A percentile compares a stretch with the other conserved stretches of the same genome.
phyloP scores from a whole-genome alignment of 345 rosid species.

The Brassica juncea region DNA sequence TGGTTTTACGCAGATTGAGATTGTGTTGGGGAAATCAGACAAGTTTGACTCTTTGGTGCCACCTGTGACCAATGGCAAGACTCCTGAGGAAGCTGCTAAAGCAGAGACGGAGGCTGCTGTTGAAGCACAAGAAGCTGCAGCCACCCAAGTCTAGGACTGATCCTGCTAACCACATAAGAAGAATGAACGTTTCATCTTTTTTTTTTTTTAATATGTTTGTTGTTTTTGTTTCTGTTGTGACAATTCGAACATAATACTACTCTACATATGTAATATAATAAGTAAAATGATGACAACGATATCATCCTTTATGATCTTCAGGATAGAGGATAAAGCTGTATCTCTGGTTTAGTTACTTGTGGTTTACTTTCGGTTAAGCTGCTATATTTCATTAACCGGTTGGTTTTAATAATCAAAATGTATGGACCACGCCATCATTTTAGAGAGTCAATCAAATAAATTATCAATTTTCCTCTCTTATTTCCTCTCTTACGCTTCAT shows the following conservation, averaged over 20 bases:
- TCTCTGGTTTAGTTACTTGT: no score
- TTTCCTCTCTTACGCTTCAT: no score
- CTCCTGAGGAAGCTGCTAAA: slow-evolving; percentile 30
- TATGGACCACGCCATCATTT: no score
- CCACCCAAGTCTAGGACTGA: slow-evolving; percentile 46
- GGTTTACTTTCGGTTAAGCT: no score
- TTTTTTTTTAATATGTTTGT: slow-evolving; percentile 5
- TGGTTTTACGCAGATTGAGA: slow-evolving; percentile 54
- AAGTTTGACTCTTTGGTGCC: slow-evolving; percentile 69
- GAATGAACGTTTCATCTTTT: not conserved
- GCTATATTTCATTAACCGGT: no score
- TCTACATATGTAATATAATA: not conserved
- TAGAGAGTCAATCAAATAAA: no score
- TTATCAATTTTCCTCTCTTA: no score
- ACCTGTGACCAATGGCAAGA: slow-evolving; percentile 37
- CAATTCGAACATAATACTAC: slow-evolving; percentile 33
- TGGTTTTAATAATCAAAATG: no score
- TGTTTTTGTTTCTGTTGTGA: slow-evolving; percentile 29
- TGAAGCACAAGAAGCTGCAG: slow-evolving; percentile 18
- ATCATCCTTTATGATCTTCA: no score
- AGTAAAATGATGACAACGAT: not conserved
- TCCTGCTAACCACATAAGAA: not conserved
- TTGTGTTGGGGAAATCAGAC: slow-evolving; percentile 69
- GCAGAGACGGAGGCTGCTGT: slow-evolving; percentile 28
- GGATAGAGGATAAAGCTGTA: no score